Base-by-base conservation (phyloP, 2,329 filamentous ascomycete species). In the Claviceps humidiphila region DNA sequence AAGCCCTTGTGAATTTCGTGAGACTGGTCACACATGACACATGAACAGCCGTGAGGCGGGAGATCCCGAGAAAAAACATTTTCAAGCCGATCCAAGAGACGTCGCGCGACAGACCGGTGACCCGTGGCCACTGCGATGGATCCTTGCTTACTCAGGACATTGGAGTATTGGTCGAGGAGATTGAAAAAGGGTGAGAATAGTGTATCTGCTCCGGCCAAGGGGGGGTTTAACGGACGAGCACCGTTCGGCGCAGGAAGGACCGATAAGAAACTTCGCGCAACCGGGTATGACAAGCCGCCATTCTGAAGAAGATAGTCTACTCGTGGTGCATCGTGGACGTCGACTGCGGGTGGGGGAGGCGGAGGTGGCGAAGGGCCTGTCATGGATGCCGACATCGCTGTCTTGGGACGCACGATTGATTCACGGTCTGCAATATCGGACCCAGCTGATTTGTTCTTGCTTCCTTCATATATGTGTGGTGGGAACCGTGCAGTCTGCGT, bases 111-210 rank as follows among this genome's bases (percentile, higher is more conserved):
- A 0, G 91, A 96, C 51, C 88, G 82, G 66, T 97, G 95, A 5
- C 93, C 93, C 0, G 91, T 97, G 16, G 93, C 93, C 1, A 97
- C 93, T 2, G 93, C 93, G 5, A 98, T 73, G 0, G 91, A 97
- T 3, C 93, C 93, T 59, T 86, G 88, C 56, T 85, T 89, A 43
- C 77, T 73, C 56, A 97, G 76, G 4, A 98, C 90, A 3, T 80
- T 77, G 57, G 85, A 80, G 64, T 95, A 97, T 62, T 95, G 86
- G 58, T 95, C 86, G 22, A 98, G 75, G 2, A 96, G 75, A 57
- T 81, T 84, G 65, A 87, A 85, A 58, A 93, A 88, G 0, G 89
- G 88, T 4, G 85, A 80, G 63, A 96, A 97, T 5, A 96, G 74
- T 14, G 80, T 81, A 49, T 85, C 79, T 20, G 86, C 80, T 51